These are phyloP conservation scores for Ceratocystis harringtonii DNA, from an alignment of 2,329 filamentous ascomycete genomes.

Conservation along the genomic window DNA sequence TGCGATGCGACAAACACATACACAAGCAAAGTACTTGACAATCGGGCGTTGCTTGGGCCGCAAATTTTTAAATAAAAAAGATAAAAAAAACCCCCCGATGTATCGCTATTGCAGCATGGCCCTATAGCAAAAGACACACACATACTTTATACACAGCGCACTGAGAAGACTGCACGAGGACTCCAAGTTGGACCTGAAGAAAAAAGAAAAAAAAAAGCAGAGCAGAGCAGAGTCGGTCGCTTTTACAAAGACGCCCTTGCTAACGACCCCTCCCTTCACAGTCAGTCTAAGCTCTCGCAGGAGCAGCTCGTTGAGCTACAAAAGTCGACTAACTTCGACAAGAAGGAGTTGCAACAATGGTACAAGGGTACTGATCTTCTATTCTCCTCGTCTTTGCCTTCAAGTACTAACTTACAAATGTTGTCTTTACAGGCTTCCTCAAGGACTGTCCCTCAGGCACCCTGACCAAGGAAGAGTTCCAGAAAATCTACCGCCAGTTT, in stretches of 20 bases:
- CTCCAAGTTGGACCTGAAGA: no score
- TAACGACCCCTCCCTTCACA: constrained; percentile 26
- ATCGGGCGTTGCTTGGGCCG: no score
- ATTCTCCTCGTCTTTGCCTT: neutral
- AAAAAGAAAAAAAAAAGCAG: no score
- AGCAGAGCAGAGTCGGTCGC: neutral
- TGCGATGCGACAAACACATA: no score
- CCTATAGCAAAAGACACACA: no score
- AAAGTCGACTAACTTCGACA: constrained; percentile 95
- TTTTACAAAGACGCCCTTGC: neutral
- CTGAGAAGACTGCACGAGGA: no score
- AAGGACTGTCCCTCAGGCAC: constrained; percentile 97
- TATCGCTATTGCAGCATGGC: no score
- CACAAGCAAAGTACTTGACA: no score
- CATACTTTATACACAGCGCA: no score
- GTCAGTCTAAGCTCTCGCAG: constrained; percentile 95
- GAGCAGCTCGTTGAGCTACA: constrained; percentile 92
- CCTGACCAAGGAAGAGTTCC: constrained; percentile 95
- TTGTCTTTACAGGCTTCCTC: constrained; percentile 58
- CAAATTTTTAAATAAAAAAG: no score
- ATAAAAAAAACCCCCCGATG: no score
- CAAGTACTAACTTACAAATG: neutral
- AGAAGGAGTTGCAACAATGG: constrained; percentile 99
- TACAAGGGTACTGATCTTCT: constrained; percentile 65
- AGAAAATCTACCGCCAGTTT: constrained; percentile 99